Conservation (phyloP, 257 asterid species). For the Solanum sparsipilum region DNA sequence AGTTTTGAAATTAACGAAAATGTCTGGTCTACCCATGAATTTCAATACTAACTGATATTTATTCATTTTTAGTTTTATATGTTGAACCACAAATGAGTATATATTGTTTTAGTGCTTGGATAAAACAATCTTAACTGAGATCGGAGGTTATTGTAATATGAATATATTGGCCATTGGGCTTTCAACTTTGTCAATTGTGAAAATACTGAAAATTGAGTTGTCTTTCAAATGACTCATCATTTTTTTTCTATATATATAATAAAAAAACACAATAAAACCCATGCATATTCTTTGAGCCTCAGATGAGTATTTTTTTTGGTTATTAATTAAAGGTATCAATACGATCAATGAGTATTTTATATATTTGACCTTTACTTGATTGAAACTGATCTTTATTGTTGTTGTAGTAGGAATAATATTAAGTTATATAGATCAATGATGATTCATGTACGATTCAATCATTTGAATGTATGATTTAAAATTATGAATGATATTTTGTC, state of each 20-base stretch:
- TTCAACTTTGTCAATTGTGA: neutral
- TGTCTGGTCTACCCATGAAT: too few relatives aligned
- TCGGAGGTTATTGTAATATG: too few relatives aligned
- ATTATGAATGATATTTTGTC: neutral
- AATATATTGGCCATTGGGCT: too few relatives aligned
- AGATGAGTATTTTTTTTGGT: neutral
- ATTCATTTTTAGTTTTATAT: neutral
- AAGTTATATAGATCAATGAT: neutral
- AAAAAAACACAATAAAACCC: too few relatives aligned
- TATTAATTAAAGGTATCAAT: too few relatives aligned
- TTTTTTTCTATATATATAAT: too few relatives aligned
- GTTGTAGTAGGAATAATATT: neutral
- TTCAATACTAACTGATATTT: too few relatives aligned
- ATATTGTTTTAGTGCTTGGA: neutral
- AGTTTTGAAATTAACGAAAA: too few relatives aligned
- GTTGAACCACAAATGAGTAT: neutral
- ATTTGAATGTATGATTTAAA: neutral
- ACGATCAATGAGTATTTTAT: too few relatives aligned
- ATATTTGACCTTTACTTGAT: too few relatives aligned
- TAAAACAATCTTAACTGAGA: neutral
- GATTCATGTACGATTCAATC: neutral
- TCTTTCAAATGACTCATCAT: neutral
- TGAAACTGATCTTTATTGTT: neutral
- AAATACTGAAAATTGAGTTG: neutral
- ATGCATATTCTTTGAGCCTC: neutral